Conservation (phyloP, 768 basidiomycete genomes). For the Collybia sp. region DNA sequence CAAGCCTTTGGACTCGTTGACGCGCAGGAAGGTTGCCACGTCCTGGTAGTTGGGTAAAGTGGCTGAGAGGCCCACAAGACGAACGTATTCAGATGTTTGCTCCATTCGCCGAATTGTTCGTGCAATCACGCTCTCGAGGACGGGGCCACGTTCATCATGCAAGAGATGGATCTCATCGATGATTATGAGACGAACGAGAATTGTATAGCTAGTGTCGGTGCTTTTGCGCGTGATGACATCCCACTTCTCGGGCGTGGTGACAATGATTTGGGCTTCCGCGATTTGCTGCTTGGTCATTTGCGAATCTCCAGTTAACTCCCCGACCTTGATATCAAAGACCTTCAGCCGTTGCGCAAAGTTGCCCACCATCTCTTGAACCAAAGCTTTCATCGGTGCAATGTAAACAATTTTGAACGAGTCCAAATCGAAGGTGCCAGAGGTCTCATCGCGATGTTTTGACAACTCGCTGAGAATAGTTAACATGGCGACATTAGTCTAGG, state of each 20-base stretch:
- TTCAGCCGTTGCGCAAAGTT: slow-evolving; percentile 82
- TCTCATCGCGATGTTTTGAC: slow-evolving; percentile 79
- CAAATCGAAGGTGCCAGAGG: slow-evolving; percentile 75
- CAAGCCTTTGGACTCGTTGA: slow-evolving; percentile 85
- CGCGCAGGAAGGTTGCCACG: slow-evolving; percentile 94
- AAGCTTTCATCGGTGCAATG: slow-evolving; percentile 98
- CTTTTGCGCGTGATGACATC: slow-evolving; percentile 98
- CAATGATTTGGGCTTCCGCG: slow-evolving; percentile 94
- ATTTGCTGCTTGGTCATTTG: slow-evolving; percentile 99
- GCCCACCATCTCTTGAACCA: slow-evolving; percentile 98
- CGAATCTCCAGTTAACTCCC: slow-evolving; percentile 94
- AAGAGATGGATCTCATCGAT: slow-evolving; percentile 97
- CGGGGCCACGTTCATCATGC: slow-evolving; percentile 97
- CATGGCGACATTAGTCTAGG: slow-evolving; percentile 96
- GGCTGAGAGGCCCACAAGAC: slow-evolving; percentile 92
- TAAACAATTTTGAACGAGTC: slow-evolving; percentile 96
- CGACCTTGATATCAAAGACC: slow-evolving; percentile 72
- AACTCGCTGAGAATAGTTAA: slow-evolving; percentile 91
- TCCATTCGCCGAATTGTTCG: slow-evolving; percentile 92
- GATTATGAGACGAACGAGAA: slow-evolving; percentile 92
- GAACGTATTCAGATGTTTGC: slow-evolving; percentile 88
- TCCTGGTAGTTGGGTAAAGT: slow-evolving; percentile 99
- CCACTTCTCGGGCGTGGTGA: slow-evolving; percentile 99
- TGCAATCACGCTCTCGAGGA: slow-evolving; percentile 87
- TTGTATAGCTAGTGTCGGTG: slow-evolving; percentile 95